Base-by-base conservation (phyloP, 2,329 filamentous ascomycete genomes). In the Arthroderma sp. region DNA sequence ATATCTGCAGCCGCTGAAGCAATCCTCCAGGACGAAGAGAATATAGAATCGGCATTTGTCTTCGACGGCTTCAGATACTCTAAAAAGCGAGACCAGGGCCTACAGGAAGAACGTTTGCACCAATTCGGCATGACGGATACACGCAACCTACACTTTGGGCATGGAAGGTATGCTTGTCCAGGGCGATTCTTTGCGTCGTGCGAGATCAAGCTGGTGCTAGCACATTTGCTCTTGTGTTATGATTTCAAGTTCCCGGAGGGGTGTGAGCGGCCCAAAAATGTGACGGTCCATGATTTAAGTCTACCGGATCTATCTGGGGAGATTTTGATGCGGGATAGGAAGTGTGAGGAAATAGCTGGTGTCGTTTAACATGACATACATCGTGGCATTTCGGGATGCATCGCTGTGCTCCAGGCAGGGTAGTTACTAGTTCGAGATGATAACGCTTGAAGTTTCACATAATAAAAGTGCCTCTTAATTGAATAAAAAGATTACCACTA, bases 161-260 rank as follows among this genome's bases (percentile, higher is more conserved):
- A 58, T 36, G 60, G 61, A 5, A 55, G 50, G 29, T 46, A 52
- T 31, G 54, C 60, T 0, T 63, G 61, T 43, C 60, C 61, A 5
- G 61, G 61, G 0, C 52, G 61, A 0, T 61, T 59, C 48, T 60
- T 61, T 39, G 60, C 60, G 0, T 47, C 49, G 15, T 48, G 53
- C 5, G 49, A 55, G 30, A 53, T 62, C 37, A 63, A 62, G 49
- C 55, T 60, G 34, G 43, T 60, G 5, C 30, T 61, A 7, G 51
- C 50, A 5, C 49, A 55, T 38, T 11, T 60, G 33, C 47, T 61
- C 3, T 41, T 50, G 8, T 47, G 55, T 10, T 62, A 57, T 43
- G 58, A 61, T 5, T 56, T 58, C 40, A 42, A 49, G 38, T 54
- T 57, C 40, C 38, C 43, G 10, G 11, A 34, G 4, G 45, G 47